Base-by-base conservation (phyloP, 768 basidiomycete genomes). In the Trametes gibbosa region DNA sequence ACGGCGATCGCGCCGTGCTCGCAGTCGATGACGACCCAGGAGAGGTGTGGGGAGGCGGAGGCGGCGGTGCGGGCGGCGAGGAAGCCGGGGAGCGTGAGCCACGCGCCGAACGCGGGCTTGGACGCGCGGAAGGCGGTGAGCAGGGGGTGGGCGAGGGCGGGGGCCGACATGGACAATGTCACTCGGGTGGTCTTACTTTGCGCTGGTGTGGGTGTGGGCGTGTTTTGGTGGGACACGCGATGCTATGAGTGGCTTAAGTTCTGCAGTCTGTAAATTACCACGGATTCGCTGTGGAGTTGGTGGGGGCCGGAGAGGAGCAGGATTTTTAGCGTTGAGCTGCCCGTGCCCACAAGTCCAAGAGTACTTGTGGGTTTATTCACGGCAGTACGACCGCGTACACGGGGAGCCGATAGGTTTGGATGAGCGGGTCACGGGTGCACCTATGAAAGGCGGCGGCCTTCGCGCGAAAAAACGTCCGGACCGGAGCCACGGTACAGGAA, bases 1-100 rank as follows among this genome's bases (percentile, higher is more conserved):
- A 86, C 69, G 3, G 83, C 74, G 0, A 82, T 76, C 34, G 85
- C 71, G 1, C 87, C 86, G 65, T 87, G 87, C 69, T 89, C 87
- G 66, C 85, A 85, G 67, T 89, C 86, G 63, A 90, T 73, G 46
- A 79, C 69, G 25, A 90, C 74, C 85, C 86, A 88, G 0, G 84
- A 82, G 10, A 87, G 70, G 67, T 84, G 75, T 3, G 75, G 70
- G 23, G 67, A 68, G 19, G 86, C 78, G 57, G 78, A 74, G 0
- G 85, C 86, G 42, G 85, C 78, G 2, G 79, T 78, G 25, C 86
- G 79, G 5, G 85, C 85, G 62, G 81, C 77, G 63, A 84, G 77
- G 7, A 74, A 68, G n/a, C 85, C 84, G 1, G 84, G 82, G 7
- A 84, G 68, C 2, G 84, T 85, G 34, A 86, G 71, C 85, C 86